Evolutionary conservation across 495 filamentous ascomycete species (phyloP), one percentile per base, ranked within the genome.

Genomic region (Penicillium macrosclerotiorum): DNA sequence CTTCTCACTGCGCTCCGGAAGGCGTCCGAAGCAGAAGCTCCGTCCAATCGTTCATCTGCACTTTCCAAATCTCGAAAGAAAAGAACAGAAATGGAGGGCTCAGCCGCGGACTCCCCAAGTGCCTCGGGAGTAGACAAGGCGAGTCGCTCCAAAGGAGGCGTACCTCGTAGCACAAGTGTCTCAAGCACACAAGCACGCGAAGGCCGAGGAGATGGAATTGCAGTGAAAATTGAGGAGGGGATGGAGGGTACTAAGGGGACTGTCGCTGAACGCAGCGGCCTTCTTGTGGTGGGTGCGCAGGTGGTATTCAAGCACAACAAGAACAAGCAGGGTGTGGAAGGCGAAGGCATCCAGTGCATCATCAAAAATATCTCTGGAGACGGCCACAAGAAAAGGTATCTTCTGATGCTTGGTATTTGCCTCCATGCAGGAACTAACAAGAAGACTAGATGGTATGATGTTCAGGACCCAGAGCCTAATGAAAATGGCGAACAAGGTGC

Each of bases 381-480:
- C 41, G 92, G 90, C 33, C 85, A 86, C 49, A 88, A 90, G 55
- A 86, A 90, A 54, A 74, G 78, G 81, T 84, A 73, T 40, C 46
- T 39, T 20, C 13, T 18, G 60, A 45, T 33, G 38, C 16, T 34
- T 29, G n/a, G n/a, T n/a, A n/a, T n/a, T n/a, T n/a, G n/a, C n/a
- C n/a, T n/a, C n/a, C n/a, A n/a, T n/a, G n/a, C n/a, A n/a, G n/a
- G n/a, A n/a, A n/a, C n/a, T n/a, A n/a, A n/a, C n/a, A n/a, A n/a
- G n/a, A n/a, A n/a, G n/a, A n/a, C n/a, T n/a, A 56, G 49, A 2
- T 51, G 90, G 47, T 98, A 96, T 71, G 89, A 92, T 62, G 91
- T 99, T 17, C 87, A 94, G 62, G 94, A 99, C 59, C 84, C 88
- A 3, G 92, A 95, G 60, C 88, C 90, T 1, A 90, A 95, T 51